Evolutionary conservation across 176 grass and related monocot genomes (phyloP), one percentile per base, ranked within the genome.

Genomic region (Avena atlantica): DNA sequence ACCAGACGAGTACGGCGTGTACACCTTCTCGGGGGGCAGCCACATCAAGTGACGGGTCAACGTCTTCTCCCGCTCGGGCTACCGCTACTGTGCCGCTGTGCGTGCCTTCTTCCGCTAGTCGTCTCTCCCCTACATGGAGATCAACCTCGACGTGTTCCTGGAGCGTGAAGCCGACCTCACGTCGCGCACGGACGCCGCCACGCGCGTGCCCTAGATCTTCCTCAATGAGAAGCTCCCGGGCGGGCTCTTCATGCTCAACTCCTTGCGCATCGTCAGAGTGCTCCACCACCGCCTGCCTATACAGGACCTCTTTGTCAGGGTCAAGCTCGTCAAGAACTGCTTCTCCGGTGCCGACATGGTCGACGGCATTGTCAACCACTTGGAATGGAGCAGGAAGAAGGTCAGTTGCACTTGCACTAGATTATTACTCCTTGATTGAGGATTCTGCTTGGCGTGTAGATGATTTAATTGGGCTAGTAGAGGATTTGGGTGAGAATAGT

Each of bases 201-300:
- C 70, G 6, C 89, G 86, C 31, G 87, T 97, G 17, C 95, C 95
- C 2, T 91, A 93, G 74, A 97, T 97, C 76, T 97, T 97, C 84
- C 78, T 97, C 16, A 97, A 95, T 76, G 95, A 97, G 45, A 97
- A 93, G 70, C 93, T 93, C 59, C 81, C 95, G 5, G 95, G 95
- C n/a, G 93, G 93, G 0, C 71, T 97, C 79, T 89, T 97, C 8
- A 92, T 89, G 69, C 74, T 97, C 72, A 97, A 95, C 86, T 97
- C 95, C 62, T 62, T 91, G 31, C 80, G 31, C 31, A 34, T 34
- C 31, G 31, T 3, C 31, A 34, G 31, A 34, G 31, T 34, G 31
- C 31, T 34, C 31, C 31, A 3, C 31, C 31, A 34, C 31, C 31
- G 3, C 31, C 31, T 34, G 2, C 31, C 31, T 34, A 34, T 34